phyloP scores from a whole-genome alignment of 2,329 filamentous ascomycete genomes.

The Helotiales sp. region DNA sequence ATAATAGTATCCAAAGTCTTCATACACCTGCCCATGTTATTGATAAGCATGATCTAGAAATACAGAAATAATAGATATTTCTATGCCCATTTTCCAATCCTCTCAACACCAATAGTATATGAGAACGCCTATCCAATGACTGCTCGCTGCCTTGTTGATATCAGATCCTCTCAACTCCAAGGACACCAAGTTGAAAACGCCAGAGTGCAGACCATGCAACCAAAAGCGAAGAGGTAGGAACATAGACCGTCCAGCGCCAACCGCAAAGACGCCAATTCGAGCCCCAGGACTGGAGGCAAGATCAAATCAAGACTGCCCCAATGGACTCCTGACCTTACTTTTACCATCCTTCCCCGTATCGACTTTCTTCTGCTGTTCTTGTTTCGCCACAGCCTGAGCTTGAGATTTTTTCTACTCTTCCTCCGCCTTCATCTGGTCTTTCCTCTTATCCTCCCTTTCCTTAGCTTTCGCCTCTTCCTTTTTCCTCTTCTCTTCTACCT shows the following conservation, averaged over 20 bases:
- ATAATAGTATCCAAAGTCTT: neutral
- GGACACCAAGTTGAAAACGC: too few species aligned
- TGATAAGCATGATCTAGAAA: neutral
- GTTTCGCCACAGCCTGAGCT: constrained; percentile 3
- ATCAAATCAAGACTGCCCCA: too few species aligned
- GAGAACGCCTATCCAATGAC: neutral
- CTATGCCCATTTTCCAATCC: neutral
- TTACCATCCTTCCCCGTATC: neutral
- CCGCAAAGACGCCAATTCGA: too few species aligned
- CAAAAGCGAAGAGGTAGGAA: too few species aligned
- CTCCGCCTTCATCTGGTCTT: neutral
- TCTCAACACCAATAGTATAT: neutral
- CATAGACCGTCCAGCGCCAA: too few species aligned
- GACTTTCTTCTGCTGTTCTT: neutral
- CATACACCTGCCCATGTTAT: neutral
- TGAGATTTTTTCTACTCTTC: neutral
- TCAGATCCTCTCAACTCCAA: too few species aligned
- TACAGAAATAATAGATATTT: neutral
- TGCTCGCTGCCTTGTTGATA: too few species aligned
- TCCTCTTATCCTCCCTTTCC: neutral
- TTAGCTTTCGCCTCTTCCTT: constrained; percentile 10
- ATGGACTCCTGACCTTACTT: neutral
- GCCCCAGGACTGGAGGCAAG: too few species aligned
- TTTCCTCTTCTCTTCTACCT: constrained; percentile 27
- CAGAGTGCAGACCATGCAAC: too few species aligned